A percentile compares a stretch with the other conserved stretches of the same genome.
phyloP scores from a whole-genome alignment of 1,284 basidiomycete genomes.

The Fistulinella staudtii region DNA sequence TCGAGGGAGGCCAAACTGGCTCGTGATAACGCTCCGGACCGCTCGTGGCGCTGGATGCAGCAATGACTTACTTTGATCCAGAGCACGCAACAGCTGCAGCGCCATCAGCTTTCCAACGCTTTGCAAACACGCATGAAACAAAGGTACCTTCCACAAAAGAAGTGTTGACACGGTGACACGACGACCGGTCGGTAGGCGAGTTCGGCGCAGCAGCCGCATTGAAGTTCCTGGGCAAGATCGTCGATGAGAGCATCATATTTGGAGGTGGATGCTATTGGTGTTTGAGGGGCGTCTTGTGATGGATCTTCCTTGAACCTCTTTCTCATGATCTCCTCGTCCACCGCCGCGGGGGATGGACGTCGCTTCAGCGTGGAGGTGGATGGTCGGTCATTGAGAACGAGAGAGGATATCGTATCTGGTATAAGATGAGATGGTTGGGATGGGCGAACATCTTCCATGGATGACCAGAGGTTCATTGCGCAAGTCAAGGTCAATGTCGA shows the following conservation, averaged over 20 bases:
- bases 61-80: slow-evolving; percentile 68
- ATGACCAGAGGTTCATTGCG: slow-evolving; percentile 12
- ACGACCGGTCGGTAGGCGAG: slow-evolving; percentile 73
- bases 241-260: slow-evolving; percentile 44
- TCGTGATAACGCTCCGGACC: slow-evolving; percentile 2
- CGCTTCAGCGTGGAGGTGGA: slow-evolving; percentile 50
- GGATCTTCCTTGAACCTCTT: slow-evolving; percentile 58
- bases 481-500: slow-evolving; percentile 18
- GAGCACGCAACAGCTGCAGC: slow-evolving; percentile 61
- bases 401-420: slow-evolving; percentile 1
- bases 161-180: slow-evolving; percentile 77
- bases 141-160: slow-evolving; percentile 76
- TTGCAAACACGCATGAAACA: slow-evolving; percentile 1
- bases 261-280: slow-evolving; percentile 14
- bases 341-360: slow-evolving; percentile 51
- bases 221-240: slow-evolving; percentile 65
- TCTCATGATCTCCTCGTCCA: slow-evolving; percentile 44
- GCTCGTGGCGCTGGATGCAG: slow-evolving; percentile 3
- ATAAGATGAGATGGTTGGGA: neutral
- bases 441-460: slow-evolving; percentile 21
- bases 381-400: slow-evolving; percentile 15
- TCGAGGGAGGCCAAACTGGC: neutral
- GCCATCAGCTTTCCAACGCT: slow-evolving; percentile 10
- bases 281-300: slow-evolving; percentile 19
- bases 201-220: slow-evolving; percentile 78